A percentile compares a stretch with the other conserved stretches of the same genome.
Evolutionary conservation across 139 green algal species (phyloP).

Genomic region (Coccomyxa sp.): DNA sequence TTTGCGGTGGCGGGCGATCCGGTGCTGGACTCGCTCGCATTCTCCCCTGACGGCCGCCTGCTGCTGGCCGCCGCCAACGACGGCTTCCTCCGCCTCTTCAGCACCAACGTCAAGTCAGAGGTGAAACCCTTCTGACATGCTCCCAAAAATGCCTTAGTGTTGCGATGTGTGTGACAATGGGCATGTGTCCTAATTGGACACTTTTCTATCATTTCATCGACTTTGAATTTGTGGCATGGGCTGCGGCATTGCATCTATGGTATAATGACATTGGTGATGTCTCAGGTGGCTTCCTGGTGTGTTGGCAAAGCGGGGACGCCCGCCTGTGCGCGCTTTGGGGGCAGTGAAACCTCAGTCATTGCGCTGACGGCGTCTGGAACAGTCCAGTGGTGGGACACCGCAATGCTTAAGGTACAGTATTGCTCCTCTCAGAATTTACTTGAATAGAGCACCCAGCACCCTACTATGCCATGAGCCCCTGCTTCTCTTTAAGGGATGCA

Average conservation of each 20-base stretch:
- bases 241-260: not conserved
- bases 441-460: not conserved
- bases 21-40: not conserved
- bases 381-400: not conserved
- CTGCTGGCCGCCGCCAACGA: conserved; percentile 1
- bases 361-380: not conserved
- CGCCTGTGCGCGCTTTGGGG: not conserved
- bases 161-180: not conserved
- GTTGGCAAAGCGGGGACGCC: not conserved
- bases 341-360: not conserved
- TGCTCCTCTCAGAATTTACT: not conserved
- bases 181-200: not conserved
- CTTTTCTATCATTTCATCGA: no score
- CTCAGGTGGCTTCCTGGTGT: not conserved
- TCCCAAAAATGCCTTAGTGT: not conserved
- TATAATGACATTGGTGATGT: not conserved
- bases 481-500: not conserved
- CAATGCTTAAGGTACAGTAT: not conserved
- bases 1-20: conserved; percentile 5
- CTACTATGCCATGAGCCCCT: not conserved
- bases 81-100: conserved; percentile 9
- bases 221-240: not conserved
- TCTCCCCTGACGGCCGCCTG: conserved; percentile 2
- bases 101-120: not conserved
- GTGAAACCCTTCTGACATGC: not conserved